A percentile compares a stretch with the other conserved stretches of the same genome.
Evolutionary conservation across 371 early-diverging fungal species (phyloP).

Genomic region (Rhizopus delemar): DNA sequence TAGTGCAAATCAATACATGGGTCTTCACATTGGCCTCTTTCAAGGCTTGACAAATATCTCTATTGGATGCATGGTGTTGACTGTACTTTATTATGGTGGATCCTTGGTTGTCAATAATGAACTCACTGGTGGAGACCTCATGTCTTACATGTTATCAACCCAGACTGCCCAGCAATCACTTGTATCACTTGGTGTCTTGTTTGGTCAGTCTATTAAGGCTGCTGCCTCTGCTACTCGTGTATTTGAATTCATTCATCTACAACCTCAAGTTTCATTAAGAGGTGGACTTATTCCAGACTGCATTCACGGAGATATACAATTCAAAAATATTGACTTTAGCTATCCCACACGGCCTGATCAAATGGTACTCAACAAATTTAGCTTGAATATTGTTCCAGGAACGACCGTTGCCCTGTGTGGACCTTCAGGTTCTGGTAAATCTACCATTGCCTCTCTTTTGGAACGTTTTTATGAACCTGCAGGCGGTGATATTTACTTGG

Average conservation of each 20-base stretch:
- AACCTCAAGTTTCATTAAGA: slow-evolving; percentile 47
- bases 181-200: slow-evolving; percentile 70
- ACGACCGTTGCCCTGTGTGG: slow-evolving; percentile 70
- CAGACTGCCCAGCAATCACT: slow-evolving; percentile 78
- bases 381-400: slow-evolving; percentile 64
- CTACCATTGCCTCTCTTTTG: slow-evolving; percentile 67
- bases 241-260: slow-evolving; percentile 64
- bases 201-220: slow-evolving; percentile 79
- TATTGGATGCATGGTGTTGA: slow-evolving; percentile 70
- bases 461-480: slow-evolving; percentile 71
- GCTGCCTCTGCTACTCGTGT: slow-evolving; percentile 65
- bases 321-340: slow-evolving; percentile 65
- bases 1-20: slow-evolving; percentile 52
- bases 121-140: slow-evolving; percentile 69
- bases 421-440: slow-evolving; percentile 67
- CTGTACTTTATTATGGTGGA: slow-evolving; percentile 78
- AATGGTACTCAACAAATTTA: slow-evolving; percentile 60
- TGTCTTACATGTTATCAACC: slow-evolving; percentile 77
- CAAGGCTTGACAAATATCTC: slow-evolving; percentile 74
- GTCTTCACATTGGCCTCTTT: slow-evolving; percentile 79
- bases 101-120: slow-evolving; percentile 66
- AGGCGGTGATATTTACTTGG: slow-evolving; percentile 58
- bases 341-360: slow-evolving; percentile 71
- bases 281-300: slow-evolving; percentile 44
- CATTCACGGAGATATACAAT: slow-evolving; percentile 58